phyloP scores from a whole-genome alignment of 257 asterid species.

The Petunia axillaris region DNA sequence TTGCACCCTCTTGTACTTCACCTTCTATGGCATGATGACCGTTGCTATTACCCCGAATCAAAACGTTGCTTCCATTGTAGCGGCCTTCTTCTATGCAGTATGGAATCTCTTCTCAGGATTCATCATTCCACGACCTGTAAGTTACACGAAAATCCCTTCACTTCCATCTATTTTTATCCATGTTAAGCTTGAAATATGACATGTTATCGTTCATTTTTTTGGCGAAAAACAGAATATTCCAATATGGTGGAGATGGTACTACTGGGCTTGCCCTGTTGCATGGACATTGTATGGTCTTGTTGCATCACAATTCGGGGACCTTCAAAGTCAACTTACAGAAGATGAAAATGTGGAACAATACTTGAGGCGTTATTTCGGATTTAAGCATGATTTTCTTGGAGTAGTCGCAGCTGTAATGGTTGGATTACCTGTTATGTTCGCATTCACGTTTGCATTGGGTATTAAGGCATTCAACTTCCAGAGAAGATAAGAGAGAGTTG shows the following conservation, averaged over 20 bases:
- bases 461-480: constrained; percentile 60
- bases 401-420: constrained; percentile 42
- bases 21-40: constrained; percentile 74
- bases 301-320: constrained; percentile 62
- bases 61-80: constrained; percentile 60
- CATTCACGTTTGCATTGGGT: constrained; percentile 46
- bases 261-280: constrained; percentile 62
- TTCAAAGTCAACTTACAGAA: not conserved
- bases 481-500: constrained; percentile 37
- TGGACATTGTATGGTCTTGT: constrained; percentile 68
- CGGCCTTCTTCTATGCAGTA: constrained; percentile 51
- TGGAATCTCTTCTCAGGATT: constrained; percentile 83
- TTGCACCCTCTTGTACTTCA: constrained; percentile 64
- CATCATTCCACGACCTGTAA: constrained; percentile 68
- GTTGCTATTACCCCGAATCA: constrained; percentile 74
- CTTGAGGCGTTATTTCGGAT: constrained; percentile 51
- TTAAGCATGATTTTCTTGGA: constrained; percentile 53
- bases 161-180: not conserved
- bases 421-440: constrained; percentile 43
- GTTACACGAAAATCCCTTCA: constrained; percentile 18
- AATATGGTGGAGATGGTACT: constrained; percentile 86
- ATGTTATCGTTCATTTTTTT: not conserved
- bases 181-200: not conserved
- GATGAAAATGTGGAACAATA: constrained; percentile 42
- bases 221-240: constrained; percentile 56